Evolutionary conservation across 768 basidiomycete species (phyloP), one percentile per base, ranked within the genome.

Genomic region (Pleurotus cornucopiae): DNA sequence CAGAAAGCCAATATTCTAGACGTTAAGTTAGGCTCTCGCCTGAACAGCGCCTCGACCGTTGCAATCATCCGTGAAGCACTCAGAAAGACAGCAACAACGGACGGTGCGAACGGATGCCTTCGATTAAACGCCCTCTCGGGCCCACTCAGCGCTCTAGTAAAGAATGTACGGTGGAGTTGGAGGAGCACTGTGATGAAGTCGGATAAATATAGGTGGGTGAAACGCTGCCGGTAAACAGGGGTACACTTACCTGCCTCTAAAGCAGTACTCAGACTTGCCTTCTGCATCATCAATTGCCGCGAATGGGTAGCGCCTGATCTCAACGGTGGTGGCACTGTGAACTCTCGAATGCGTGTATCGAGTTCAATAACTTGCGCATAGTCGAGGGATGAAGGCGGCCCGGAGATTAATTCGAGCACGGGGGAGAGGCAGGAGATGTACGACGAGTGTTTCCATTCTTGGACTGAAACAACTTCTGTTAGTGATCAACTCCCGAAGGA

Each of bases 381-480:
- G 55, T 84, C 79, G 12, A 76, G 64, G 13, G 74, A 71, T 1
- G 51, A 53, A 18, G 51, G 51, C n/a, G 78, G 80, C 57, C 81
- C 76, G 1, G 84, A 80, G 41, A 78, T 79, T 14, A 77, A 72
- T 46, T 85, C 81, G 11, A 86, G 71, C 9, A 86, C 82, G 1
- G 85, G 85, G 16, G 80, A 77, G 30, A 86, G 73, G 62, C 84
- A 87, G 26, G 80, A 64, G 2, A 75, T 62, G 61, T 84, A 84
- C 63, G 83, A 88, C 0, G 76, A 75, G 60, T 87, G 83, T 62
- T 85, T 86, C 86, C 86, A 88, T 72, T 83, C 80, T 62, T 85
- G 84, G 67, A 84, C 86, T 87, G 39, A 57, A 34, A 18, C 34
- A 37, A 55, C 61, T 13, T 53, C 46, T 21, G 18, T 41, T 7